Conservation (phyloP, 805 yeast species). For the Cyberlindnera veronae region DNA sequence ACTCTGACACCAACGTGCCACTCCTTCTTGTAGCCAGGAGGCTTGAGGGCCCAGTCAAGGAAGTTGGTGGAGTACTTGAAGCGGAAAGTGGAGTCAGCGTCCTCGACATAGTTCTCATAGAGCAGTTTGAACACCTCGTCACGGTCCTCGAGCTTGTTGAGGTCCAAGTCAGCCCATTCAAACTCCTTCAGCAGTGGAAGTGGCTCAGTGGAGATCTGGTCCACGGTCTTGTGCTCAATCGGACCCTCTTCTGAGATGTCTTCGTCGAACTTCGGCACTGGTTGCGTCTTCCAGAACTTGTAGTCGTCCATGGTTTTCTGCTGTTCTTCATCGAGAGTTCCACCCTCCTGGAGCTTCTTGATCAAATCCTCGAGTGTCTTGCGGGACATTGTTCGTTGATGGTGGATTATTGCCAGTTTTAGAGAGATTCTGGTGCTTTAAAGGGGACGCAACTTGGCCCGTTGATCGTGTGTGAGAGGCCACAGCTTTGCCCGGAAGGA, state of each 20-base stretch:
- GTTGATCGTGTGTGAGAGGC: too few relatives aligned
- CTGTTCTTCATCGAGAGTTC: slow-evolving; percentile 50
- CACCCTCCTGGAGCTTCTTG: slow-evolving; percentile 31
- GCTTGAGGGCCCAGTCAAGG: slow-evolving; percentile 87
- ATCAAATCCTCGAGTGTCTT: slow-evolving; percentile 59
- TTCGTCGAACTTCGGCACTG: slow-evolving; percentile 79
- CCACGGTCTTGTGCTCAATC: slow-evolving; percentile 71
- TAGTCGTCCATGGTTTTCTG: slow-evolving; percentile 80
- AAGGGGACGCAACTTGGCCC: too few relatives aligned
- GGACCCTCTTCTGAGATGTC: slow-evolving; percentile 71
- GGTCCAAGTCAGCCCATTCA: slow-evolving; percentile 84
- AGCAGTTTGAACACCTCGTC: slow-evolving; percentile 76
- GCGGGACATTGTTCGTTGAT: slow-evolving; percentile 17
- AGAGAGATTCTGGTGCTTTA: too few relatives aligned
- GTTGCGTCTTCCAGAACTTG: slow-evolving; percentile 98
- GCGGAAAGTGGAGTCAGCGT: slow-evolving; percentile 85
- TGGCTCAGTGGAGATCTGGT: slow-evolving; percentile 68
- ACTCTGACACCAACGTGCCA: slow-evolving; percentile 96
- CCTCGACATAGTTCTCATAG: slow-evolving; percentile 92
- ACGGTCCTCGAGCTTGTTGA: slow-evolving; percentile 51
- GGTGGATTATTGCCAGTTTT: background rate
- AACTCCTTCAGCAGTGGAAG: slow-evolving; percentile 66
- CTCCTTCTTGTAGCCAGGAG: slow-evolving; percentile 87
- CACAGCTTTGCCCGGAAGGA: slow-evolving; percentile 3
- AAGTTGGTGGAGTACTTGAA: slow-evolving; percentile 83